phyloP scores from a whole-genome alignment of 352 stramenopile species.

The Globisporangium paddicum region DNA sequence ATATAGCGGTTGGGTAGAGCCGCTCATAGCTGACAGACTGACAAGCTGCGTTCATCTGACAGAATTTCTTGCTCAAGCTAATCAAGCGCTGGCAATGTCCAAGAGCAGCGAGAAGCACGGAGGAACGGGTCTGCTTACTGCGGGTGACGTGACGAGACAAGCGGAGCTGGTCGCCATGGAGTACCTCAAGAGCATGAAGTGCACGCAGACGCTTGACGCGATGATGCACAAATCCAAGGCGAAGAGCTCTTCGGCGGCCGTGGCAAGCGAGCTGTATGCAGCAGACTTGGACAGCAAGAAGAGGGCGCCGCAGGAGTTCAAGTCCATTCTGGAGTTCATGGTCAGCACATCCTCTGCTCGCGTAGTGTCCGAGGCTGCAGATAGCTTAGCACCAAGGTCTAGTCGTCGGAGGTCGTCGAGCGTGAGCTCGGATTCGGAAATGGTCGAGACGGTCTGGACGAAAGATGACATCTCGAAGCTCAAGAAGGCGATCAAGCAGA shows the following conservation, averaged over 20 bases:
- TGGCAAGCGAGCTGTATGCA: slow-evolving; percentile 49
- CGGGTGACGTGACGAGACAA: slow-evolving; percentile 43
- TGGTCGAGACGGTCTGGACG: slow-evolving; percentile 26
- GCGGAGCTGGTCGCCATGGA: slow-evolving; percentile 70
- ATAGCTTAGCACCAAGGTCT: background rate
- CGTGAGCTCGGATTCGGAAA: slow-evolving; percentile 22
- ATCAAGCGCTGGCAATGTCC: slow-evolving; percentile 16
- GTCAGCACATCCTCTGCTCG: slow-evolving; percentile 10
- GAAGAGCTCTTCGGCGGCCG: slow-evolving; percentile 11
- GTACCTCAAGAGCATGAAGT: slow-evolving; percentile 58
- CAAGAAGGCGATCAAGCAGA: slow-evolving; percentile 76
- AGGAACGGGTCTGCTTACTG: background rate
- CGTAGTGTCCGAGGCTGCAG: background rate
- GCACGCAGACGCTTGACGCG: slow-evolving; percentile 43
- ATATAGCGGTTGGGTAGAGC: slow-evolving; percentile 1
- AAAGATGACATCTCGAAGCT: slow-evolving; percentile 52
- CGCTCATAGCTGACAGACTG: background rate
- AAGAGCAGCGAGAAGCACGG: slow-evolving; percentile 18
- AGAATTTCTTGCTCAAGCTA: background rate
- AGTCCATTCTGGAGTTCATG: slow-evolving; percentile 47
- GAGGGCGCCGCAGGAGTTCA: slow-evolving; percentile 11
- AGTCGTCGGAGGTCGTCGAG: slow-evolving; percentile 12
- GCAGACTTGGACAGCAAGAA: slow-evolving; percentile 53
- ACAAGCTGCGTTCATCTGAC: background rate
- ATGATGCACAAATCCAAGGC: slow-evolving; percentile 33